Conservation (phyloP, 495 filamentous ascomycete species). For the Penicillium psychrofluorescens region DNA sequence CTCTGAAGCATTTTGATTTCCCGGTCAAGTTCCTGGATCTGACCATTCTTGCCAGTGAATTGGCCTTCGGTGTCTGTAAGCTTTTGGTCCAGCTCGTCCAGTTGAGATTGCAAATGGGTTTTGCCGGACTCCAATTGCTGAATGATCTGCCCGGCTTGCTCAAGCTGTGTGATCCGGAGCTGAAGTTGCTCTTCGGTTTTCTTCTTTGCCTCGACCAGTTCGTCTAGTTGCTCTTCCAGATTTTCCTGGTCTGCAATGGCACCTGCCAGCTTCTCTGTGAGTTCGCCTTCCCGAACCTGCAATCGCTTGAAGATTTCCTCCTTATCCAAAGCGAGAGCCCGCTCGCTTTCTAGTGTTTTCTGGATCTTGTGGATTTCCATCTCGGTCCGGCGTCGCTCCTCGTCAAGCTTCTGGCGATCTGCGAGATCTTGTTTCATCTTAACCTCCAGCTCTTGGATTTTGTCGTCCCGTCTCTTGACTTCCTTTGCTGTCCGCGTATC, state of each 20-base stretch:
- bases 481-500: constrained; percentile 84
- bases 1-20: constrained; percentile 91
- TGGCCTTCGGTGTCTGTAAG: constrained; percentile 58
- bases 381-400: constrained; percentile 83
- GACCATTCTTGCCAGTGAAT: constrained; percentile 60
- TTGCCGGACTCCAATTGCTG: constrained; percentile 78
- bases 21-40: constrained; percentile 65
- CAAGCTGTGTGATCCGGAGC: constrained; percentile 69
- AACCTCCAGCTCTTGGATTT: constrained; percentile 75
- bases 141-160: constrained; percentile 87
- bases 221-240: constrained; percentile 88
- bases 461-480: constrained; percentile 89
- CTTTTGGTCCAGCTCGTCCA: constrained; percentile 59
- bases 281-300: constrained; percentile 80
- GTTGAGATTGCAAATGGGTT: constrained; percentile 56
- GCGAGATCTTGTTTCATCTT: constrained; percentile 72
- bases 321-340: constrained; percentile 90
- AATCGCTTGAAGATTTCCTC: constrained; percentile 96
- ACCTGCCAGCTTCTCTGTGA: constrained; percentile 84
- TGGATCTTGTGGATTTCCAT: constrained; percentile 82
- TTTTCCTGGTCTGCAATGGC: constrained; percentile 94
- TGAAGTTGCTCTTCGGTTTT: constrained; percentile 80
- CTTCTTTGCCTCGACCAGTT: constrained; percentile 82
- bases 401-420: constrained; percentile 76
- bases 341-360: constrained; percentile 89